Evolutionary conservation across 768 basidiomycete species (phyloP).

Genomic region (Mycena galericulata): DNA sequence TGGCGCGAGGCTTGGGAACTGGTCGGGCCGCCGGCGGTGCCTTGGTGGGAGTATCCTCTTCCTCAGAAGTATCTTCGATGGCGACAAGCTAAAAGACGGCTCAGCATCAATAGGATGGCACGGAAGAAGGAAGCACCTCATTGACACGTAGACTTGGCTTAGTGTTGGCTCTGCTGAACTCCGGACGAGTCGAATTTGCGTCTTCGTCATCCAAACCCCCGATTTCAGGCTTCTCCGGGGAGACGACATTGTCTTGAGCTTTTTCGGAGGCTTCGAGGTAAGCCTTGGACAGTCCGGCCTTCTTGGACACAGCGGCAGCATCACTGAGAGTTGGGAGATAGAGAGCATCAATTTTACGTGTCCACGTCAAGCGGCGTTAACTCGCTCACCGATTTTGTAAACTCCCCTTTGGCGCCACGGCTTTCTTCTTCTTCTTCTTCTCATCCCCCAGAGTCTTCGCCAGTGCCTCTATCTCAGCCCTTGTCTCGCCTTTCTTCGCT

Average conservation of each 20-base stretch:
- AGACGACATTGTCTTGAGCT: not conserved
- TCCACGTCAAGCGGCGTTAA: not conserved
- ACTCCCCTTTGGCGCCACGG: not conserved
- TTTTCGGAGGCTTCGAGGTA: not conserved
- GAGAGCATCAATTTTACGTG: not conserved
- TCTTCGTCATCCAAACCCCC: not conserved
- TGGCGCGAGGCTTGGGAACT: no score
- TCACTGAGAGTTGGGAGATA: not conserved
- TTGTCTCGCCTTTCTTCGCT: not conserved
- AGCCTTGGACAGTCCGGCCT: slow-evolving; percentile 2
- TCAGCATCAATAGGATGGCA: not conserved
- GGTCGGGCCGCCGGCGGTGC: no score
- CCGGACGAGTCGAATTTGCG: not conserved
- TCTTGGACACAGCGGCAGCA: slow-evolving; percentile 4
- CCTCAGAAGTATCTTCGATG: not conserved
- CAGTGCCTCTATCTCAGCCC: not conserved
- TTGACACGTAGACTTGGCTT: not conserved
- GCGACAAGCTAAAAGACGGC: not conserved
- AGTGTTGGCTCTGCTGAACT: not conserved
- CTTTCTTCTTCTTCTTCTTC: not conserved
- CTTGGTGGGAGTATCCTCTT: not conserved
- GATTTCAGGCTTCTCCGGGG: not conserved
- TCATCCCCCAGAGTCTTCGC: not conserved
- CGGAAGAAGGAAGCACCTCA: not conserved
- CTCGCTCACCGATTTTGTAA: slow-evolving; percentile 6